Evolutionary conservation across 192 early-diverging fungal species (phyloP).

Genomic region (Geranomyces michiganensis): DNA sequence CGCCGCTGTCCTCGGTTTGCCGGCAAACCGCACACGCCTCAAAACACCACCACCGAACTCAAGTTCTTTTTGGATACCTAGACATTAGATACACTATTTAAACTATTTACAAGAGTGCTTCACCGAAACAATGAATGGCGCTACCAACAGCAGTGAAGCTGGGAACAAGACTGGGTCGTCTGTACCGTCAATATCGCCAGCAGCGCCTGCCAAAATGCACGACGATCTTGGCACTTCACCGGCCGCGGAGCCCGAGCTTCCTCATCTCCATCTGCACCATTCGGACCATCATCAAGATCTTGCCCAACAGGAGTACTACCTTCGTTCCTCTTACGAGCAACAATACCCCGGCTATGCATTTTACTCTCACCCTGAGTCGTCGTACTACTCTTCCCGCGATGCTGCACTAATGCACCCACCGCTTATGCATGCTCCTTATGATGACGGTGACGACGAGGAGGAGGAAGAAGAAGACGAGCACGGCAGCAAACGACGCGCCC

Average conservation of each 20-base stretch:
- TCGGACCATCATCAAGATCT: background rate
- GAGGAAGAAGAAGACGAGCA: constrained; percentile 3
- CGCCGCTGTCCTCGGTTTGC: too few relatives aligned
- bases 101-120: too few relatives aligned
- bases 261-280: constrained; percentile 6
- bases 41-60: too few relatives aligned
- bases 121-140: too few relatives aligned
- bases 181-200: too few relatives aligned
- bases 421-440: constrained; percentile 23
- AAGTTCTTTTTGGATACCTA: too few relatives aligned
- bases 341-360: background rate
- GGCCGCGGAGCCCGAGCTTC: constrained; percentile 3
- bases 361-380: background rate
- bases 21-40: too few relatives aligned
- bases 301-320: constrained; percentile 3
- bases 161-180: too few relatives aligned
- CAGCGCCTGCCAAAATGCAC: too few relatives aligned
- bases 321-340: background rate
- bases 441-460: background rate
- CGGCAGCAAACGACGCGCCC: constrained; percentile 4
- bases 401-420: background rate
- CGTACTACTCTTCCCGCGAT: too few relatives aligned
- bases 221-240: background rate
- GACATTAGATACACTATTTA: too few relatives aligned
- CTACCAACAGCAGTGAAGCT: too few relatives aligned